Base-by-base conservation (phyloP, 2,329 filamentous ascomycete genomes). In the Chaetomiaceae sp. region DNA sequence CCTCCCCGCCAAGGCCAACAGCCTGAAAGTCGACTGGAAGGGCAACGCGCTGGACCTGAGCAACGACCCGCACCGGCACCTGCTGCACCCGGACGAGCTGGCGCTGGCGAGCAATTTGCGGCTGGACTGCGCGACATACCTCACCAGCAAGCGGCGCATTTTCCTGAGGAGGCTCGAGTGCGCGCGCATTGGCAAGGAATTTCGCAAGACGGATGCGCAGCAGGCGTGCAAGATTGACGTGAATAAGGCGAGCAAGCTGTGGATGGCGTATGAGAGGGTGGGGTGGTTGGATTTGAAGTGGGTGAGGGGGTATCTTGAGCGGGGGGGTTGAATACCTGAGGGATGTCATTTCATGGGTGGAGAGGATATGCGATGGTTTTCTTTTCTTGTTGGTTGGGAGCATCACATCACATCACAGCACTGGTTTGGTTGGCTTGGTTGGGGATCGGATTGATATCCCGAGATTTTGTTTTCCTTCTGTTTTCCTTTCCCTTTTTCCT, bases 171-270 rank as follows among this genome's bases (percentile, higher is more conserved):
- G 89, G 37, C 80, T 92, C 31, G 81, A 87, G 47, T 82, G 80
- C 55, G 81, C 84, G 2, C 73, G 75, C 52, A 83, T 82, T 33
- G 80, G 81, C 66, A 94, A 95, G 71, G 88, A 91, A 65, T 96
- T 96, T 69, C 85, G 89, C 68, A 96, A 96, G 80, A 97, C 92
- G 1, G 89, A 96, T 67, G 90, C 91, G 5, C 92, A 97, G 70
- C 89, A 95, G 69, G 90, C 89, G n/a, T 95, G 90, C 79, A 95
- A 95, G 75, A 96, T 96, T 59, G 92, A 97, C 65, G 92, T 97
- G 68, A 96, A 96, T 77, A 97, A 96, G 76, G 90, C 91, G 3
- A 95, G 89, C 61, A 92, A 92, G 70, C 77, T 97, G 43, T 96
- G 90, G 88, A 85, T 84, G 34, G 90, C 90, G 6, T 97, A 89